Evolutionary conservation across 306 rosid species (phyloP), one percentile per base, ranked within the genome.

Genomic region (Prunus fruticosa): DNA sequence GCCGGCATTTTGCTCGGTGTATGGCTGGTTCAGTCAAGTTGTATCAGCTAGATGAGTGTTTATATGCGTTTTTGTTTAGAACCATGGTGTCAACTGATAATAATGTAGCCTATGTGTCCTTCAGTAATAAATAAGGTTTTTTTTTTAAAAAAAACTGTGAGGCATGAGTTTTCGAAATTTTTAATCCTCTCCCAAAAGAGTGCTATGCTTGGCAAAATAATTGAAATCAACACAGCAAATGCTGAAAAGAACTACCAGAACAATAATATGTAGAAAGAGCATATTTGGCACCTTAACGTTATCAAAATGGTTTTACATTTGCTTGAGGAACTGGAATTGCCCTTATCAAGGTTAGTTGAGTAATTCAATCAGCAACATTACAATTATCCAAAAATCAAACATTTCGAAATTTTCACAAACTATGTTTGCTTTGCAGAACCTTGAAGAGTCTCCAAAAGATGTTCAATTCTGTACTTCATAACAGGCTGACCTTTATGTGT

Each of bases 381-480:
- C 30, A 19, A n/a, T 41, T 56, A 27, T 72, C 51, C 46, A 52
- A 61, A 45, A 53, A 57, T 34, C 78, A 64, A 54, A 69, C 73
- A 82, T 10, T 57, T 34, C 11, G 1, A 0, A 43, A 47, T 66
- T 46, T 20, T 64, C 67, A 22, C 14, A 72, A 38, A 69, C 71
- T 76, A 13, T 32, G 32, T 75, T 47, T 68, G 75, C 77, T 77
- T 86, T 4, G 50, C 14, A 23, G 90, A 87, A 52, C 82, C 81
- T 81, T 86, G 90, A 79, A 93, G 84, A 0, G 91, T 81, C 77
- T 93, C 92, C 86, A 93, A 83, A 64, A 93, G 84, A 85, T 88
- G 96, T 83, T 91, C 85, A 67, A 88, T 89, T 80, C 92, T 79
- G 79, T 88, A 91, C 83, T 93, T 93, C 97, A 93, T 91, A 57